A percentile compares a stretch with the other conserved stretches of the same genome.
phyloP scores from a whole-genome alignment of 2,329 filamentous ascomycete species.

The Verticillium nubilum region DNA sequence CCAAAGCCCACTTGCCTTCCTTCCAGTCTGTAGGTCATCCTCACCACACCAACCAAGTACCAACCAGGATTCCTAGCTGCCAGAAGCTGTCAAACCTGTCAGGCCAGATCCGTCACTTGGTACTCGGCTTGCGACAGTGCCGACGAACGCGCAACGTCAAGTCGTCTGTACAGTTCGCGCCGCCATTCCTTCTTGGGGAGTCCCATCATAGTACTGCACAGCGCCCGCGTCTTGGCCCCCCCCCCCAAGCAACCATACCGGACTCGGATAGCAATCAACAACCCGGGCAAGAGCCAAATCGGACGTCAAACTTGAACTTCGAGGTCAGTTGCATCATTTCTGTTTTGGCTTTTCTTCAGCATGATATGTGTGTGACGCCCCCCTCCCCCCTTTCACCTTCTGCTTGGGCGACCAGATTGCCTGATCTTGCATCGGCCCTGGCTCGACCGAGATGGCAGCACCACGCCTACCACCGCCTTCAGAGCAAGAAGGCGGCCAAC shows the following conservation, averaged over 20 bases:
- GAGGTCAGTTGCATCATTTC: background rate
- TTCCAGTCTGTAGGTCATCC: background rate
- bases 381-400: background rate
- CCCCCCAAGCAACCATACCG: background rate
- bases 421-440: too few species aligned
- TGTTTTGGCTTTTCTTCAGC: background rate
- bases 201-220: background rate
- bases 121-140: background rate
- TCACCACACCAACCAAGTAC: background rate
- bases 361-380: background rate
- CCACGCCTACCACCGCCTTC: too few species aligned
- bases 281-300: background rate
- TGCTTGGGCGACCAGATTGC: too few species aligned
- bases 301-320: background rate
- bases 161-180: background rate
- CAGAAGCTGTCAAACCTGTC: background rate
- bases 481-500: too few species aligned
- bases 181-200: background rate
- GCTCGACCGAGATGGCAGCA: too few species aligned
- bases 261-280: background rate
- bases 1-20: background rate
- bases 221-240: background rate
- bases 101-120: background rate
- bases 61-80: background rate
- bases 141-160: background rate